phyloP scores from a whole-genome alignment of 2,329 filamentous ascomycete species.

The Fusarium poae region DNA sequence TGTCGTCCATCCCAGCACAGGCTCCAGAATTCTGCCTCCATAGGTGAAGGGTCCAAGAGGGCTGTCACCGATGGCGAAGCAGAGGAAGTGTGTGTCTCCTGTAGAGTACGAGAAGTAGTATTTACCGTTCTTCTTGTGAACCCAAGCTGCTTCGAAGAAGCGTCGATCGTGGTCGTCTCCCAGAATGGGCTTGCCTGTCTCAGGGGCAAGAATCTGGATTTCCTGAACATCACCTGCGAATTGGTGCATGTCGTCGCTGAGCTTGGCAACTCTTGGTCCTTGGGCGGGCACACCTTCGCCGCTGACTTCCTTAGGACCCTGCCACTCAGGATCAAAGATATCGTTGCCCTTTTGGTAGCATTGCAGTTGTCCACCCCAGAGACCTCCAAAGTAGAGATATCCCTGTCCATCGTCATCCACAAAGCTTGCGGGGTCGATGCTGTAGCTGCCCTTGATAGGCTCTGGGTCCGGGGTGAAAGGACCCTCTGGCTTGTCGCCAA shows the following conservation, averaged over 20 bases:
- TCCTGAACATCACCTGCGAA: constrained; percentile 70
- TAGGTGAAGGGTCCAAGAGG: constrained; percentile 82
- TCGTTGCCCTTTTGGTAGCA: constrained; percentile 73
- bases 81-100: constrained; percentile 81
- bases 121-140: constrained; percentile 76
- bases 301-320: constrained; percentile 70
- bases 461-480: constrained; percentile 76
- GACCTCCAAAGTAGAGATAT: constrained; percentile 77
- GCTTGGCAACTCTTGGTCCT: constrained; percentile 73
- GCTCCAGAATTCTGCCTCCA: constrained; percentile 77
- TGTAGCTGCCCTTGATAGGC: constrained; percentile 77
- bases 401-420: constrained; percentile 67
- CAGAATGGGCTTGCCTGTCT: constrained; percentile 68
- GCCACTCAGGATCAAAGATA: constrained; percentile 67
- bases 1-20: constrained; percentile 84
- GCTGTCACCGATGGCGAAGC: constrained; percentile 73
- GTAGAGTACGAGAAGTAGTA: constrained; percentile 86
- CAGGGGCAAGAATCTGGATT: constrained; percentile 72
- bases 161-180: constrained; percentile 79
- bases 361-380: constrained; percentile 86
- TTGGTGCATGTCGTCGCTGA: constrained; percentile 74
- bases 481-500: constrained; percentile 72
- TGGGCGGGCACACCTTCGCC: constrained; percentile 70
- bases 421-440: constrained; percentile 81
- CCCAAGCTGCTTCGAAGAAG: constrained; percentile 86